Evolutionary conservation across 108 stramenopile species (phyloP), one percentile per base, ranked within the genome.

Genomic region (Bacterosira constricta): DNA sequence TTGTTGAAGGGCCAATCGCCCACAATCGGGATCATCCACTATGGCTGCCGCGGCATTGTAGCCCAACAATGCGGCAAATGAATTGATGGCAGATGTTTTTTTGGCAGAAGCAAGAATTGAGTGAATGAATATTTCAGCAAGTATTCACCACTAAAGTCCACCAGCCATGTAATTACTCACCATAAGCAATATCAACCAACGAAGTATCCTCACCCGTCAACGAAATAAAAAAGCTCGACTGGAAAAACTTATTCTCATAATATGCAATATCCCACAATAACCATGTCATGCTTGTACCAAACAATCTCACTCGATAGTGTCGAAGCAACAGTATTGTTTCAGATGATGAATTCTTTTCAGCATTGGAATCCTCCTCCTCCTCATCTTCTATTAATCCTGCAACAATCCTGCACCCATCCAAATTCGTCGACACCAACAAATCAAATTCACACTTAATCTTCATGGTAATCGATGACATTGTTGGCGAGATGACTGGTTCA

Each of bases 201-300:
- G 83, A 66, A 6, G 78, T 62, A 27, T 79, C 39, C 20, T 86
- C 74, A 3, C 88, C 90, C 12, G 80, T 71, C 35, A 92, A 29
- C 6, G 85, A 87, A 53, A 88, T 26, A 7, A 92, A 52, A 55
- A 92, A 86, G 3, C 75, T 63, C 0, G 75, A 70, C 61, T 92
- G 90, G 58, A 92, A 92, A 1, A 92, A 64, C 51, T 92, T 92
- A 62, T 92, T 92, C 7, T 88, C 90, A 63, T 92, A 92, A 74
- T 88, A 92, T 31, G 88, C 85, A 41, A 92, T 66, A 57, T 92
- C 90, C 90, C 90, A 92, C 1, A 89, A 50, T 7, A 89, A 35
- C 90, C 90, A 92, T 10, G 86, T 50, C 7, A 73, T 26, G 27
- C 82, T 76, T 1, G 87, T 82, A 9, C 90, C 90, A 57, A 92